Percentiles rank a stretch among this genome's conserved stretches.
These are phyloP conservation scores for Tolypocladium sp. DNA, from an alignment of 2,329 filamentous ascomycete genomes.

Conservation along the genomic window DNA sequence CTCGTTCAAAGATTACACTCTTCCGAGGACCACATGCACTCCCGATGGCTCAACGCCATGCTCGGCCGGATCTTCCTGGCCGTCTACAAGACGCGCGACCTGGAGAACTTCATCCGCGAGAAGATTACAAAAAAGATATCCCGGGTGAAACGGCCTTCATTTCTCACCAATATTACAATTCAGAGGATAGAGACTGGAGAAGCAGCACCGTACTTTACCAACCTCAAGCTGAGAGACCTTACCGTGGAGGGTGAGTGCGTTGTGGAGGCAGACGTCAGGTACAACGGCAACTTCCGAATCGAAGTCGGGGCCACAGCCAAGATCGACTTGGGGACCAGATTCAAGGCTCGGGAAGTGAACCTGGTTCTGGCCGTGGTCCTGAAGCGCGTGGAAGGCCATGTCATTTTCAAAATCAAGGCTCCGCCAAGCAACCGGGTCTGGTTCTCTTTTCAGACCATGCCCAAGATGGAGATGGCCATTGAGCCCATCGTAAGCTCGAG, in stretches of 20 bases:
- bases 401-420: constrained; percentile 81
- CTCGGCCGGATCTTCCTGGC: constrained; percentile 82
- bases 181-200: constrained; percentile 80
- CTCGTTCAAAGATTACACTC: constrained; percentile 87
- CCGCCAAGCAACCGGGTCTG: constrained; percentile 94
- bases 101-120: constrained; percentile 68
- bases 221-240: constrained; percentile 77
- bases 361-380: constrained; percentile 79
- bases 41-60: constrained; percentile 87
- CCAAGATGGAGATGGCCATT: constrained; percentile 87
- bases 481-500: constrained; percentile 92
- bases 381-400: constrained; percentile 76
- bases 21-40: constrained; percentile 82
- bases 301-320: constrained; percentile 90
- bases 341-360: constrained; percentile 85
- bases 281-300: constrained; percentile 80
- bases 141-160: constrained; percentile 82
- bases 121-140: constrained; percentile 97
- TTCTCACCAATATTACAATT: constrained; percentile 78
- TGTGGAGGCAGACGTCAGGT: constrained; percentile 78
- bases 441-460: constrained; percentile 90
- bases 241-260: constrained; percentile 86
- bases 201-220: constrained; percentile 79
- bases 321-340: constrained; percentile 79
- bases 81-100: constrained; percentile 72